Base-by-base conservation (phyloP, 1,284 basidiomycete genomes). In the Austroboletus niveus region DNA sequence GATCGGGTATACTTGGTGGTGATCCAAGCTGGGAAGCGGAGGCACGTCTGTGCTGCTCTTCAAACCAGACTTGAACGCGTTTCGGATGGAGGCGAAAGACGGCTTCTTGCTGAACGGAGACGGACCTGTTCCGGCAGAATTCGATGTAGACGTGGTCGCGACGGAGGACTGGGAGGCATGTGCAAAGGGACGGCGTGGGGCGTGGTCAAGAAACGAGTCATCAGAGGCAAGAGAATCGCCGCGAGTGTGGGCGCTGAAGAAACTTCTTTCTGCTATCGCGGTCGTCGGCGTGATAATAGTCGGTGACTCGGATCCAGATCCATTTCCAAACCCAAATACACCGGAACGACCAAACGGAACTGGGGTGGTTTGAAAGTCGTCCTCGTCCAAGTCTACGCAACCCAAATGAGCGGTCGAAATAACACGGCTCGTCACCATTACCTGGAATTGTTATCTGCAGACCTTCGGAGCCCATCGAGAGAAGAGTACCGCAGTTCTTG, bases 51-150 rank as follows among this genome's bases (percentile, higher is more conserved):
- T 44, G 44, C 66, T 77, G 54, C 66, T 76, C 69, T 82, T 85
- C 31, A 76, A 72, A 53, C 80, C 76, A n/a, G 63, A 75, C 70
- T 92, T 94, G 80, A 95, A 94, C 5, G 91, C 90, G 66, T 93
- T 93, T 47, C 90, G 85, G 51, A 95, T 81, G 8, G 89, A 93
- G 1, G 92, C 90, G 58, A 94, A 90, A 0, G 89, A 92, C 1
- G 89, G 72, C 58, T 93, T 93, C 74, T 92, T 92, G 45, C 84
- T 76, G 61, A 89, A 85, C 2, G 82, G 76, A 8, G 80, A 72
- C 30, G 70, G 63, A 24, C 68, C 60, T 4, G 65, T 59, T 12
- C 50, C 52, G 31, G 58, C 54, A 11, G 70, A 68, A 2, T 40
- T 48, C 3, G 60, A 52, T 0, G 65, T 68, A 22, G 62, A 64